Percentiles rank a stretch among this genome's conserved stretches.
These are phyloP conservation scores for Trypanosoma brucei DNA, from an alignment of 208 protist genomes.

Conservation along the genomic window DNA sequence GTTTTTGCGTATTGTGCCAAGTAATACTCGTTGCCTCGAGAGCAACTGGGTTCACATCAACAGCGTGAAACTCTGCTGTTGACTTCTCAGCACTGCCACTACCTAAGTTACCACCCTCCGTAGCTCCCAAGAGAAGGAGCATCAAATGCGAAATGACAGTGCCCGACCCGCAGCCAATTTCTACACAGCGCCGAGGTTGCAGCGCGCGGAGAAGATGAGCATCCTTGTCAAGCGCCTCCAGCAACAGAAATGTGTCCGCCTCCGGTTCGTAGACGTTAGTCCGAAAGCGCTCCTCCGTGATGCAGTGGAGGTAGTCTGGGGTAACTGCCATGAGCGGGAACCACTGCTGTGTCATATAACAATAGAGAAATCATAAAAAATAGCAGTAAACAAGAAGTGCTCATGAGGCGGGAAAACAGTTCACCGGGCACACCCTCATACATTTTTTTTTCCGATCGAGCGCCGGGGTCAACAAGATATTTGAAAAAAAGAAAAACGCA, in stretches of 20 bases:
- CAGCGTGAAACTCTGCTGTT: conserved; percentile 35
- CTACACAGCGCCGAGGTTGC: conserved; percentile 48
- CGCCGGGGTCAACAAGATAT: too few relatives aligned
- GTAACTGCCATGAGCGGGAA: conserved; percentile 21
- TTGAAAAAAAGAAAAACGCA: too few relatives aligned
- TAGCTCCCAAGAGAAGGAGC: conserved; percentile 25
- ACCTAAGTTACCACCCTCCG: background rate
- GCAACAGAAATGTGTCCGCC: conserved; percentile 85
- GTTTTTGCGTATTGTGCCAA: conserved; percentile 51
- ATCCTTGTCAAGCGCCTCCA: conserved; percentile 72
- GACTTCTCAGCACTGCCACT: background rate
- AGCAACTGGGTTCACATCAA: conserved; percentile 81
- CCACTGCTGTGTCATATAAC: background rate
- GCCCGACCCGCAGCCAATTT: conserved; percentile 82
- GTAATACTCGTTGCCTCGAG: conserved; percentile 73
- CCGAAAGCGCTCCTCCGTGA: conserved; percentile 63
- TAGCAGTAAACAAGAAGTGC: background rate
- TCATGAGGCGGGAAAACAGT: too few relatives aligned
- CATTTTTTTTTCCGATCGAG: too few relatives aligned
- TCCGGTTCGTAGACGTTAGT: conserved; percentile 84
- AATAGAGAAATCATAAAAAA: background rate
- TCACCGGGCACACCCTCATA: too few relatives aligned
- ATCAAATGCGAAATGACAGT: conserved; percentile 74
- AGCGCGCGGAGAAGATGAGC: conserved; percentile 28
- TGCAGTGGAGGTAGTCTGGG: conserved; percentile 84